These are phyloP conservation scores for Dryas drummondii DNA, from an alignment of 306 rosid species.

Conservation along the genomic window DNA sequence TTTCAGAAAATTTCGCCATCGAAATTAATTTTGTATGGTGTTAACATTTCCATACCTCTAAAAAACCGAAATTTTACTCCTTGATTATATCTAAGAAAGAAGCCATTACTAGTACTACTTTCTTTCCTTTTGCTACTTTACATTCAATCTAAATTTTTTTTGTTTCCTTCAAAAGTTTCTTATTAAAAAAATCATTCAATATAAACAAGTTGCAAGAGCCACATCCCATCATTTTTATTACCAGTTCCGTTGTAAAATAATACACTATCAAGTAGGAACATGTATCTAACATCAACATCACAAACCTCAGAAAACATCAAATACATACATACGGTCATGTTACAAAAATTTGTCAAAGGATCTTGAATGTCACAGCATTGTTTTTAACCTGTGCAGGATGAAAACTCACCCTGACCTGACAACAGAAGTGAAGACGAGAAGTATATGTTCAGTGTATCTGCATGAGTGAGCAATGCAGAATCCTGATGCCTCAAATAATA, in stretches of 20 bases:
- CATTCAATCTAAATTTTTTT: no score
- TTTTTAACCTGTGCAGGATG: background rate
- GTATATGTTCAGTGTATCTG: background rate
- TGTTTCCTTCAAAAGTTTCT: no score
- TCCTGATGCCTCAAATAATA: background rate
- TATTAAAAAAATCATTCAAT: no score
- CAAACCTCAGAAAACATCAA: background rate
- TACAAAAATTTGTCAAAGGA: background rate
- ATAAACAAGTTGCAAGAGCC: no score
- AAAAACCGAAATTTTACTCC: no score
- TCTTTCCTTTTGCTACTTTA: no score
- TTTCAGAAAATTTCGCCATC: no score
- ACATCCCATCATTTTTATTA: no score
- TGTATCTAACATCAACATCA: background rate
- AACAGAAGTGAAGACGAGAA: background rate
- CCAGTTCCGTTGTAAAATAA: background rate
- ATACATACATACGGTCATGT: background rate
- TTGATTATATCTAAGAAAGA: no score
- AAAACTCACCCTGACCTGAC: background rate
- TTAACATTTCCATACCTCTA: no score
- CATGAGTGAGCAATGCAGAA: constrained; percentile 4
- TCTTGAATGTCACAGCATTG: background rate
- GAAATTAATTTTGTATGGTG: no score
- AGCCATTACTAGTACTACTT: no score
- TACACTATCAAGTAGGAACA: background rate